Base-by-base conservation (phyloP, 345 rosid species). In the Eucalyptus lansdowneana region DNA sequence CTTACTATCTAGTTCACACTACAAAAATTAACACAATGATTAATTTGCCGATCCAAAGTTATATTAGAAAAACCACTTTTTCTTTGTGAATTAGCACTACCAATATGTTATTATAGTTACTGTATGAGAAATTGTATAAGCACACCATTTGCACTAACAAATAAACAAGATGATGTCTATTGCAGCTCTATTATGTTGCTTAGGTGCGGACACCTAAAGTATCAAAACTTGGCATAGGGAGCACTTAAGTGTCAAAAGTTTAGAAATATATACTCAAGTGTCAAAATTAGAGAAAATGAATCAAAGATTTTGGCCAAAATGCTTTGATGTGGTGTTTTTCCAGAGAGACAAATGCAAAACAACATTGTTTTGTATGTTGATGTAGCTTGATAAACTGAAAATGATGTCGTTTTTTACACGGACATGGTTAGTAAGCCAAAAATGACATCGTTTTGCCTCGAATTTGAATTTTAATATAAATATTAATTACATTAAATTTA, bases 161-260 rank as follows among this genome's bases (percentile, higher is more conserved):
- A 27, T 27, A 56, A 56, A 56, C 29, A 62, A 62, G 34, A 62
- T 13, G 72, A 14, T n/a, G 72, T 14, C 19, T 14, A 13, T 56
- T 56, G 12, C 1, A n/a, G n/a, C n/a, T 56, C 6, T 56, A 9
- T 54, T 54, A 7, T 51, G 22, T 51, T 7, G 22, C 2, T 51
- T 0, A 51, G 1, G 56, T 51, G 22, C 0, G 9, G 2, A 51
- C 2, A 17, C 2, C 1, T 53, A 1, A 1, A 17, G 2, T 53
- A 6, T 7, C 9, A 53, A 53, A 53, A 7, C 4, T 17, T 53
- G 4, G 9, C 4, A 7, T 7, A 53, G 0, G 2, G 2, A 1
- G 0, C 22, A 51, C 4, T 51, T 53, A 53, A 53, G 2, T 17
- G 22, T 0, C 22, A 17, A 51, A 51, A 53, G 9, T 17, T 7